These are phyloP conservation scores for Podospora sp. DNA, from an alignment of 495 filamentous ascomycete genomes.

Conservation along the genomic window DNA sequence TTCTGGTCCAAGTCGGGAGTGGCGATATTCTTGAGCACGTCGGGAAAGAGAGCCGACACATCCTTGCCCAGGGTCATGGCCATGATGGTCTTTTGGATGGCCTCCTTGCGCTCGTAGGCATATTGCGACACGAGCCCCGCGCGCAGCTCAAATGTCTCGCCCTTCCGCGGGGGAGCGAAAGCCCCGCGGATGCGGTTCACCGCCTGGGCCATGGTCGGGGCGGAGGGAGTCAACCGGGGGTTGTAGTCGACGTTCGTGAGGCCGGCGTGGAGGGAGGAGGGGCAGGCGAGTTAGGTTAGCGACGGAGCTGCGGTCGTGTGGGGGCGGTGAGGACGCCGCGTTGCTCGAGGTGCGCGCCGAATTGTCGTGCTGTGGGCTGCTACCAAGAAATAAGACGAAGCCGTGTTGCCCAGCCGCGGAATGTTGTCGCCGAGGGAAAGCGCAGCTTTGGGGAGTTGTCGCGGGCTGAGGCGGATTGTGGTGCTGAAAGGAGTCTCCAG, in stretches of 20 bases:
- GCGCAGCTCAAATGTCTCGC: slow-evolving; percentile 97
- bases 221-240: not conserved
- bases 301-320: slow-evolving; percentile 1
- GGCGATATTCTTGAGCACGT: slow-evolving; percentile 98
- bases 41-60: slow-evolving; percentile 94
- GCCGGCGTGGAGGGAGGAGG: slow-evolving; percentile 9
- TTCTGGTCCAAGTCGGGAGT: slow-evolving; percentile 96
- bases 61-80: slow-evolving; percentile 99
- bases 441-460: not conserved
- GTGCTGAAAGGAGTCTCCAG: slow-evolving; percentile 4
- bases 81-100: slow-evolving; percentile 99
- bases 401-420: not conserved
- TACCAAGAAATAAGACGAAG: no score
- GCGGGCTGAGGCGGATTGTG: not conserved
- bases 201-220: slow-evolving; percentile 65
- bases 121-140: slow-evolving; percentile 98
- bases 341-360: not conserved
- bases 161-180: slow-evolving; percentile 88
- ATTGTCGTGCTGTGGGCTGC: not conserved
- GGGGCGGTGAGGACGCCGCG: slow-evolving; percentile 24
- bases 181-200: slow-evolving; percentile 95
- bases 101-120: slow-evolving; percentile 98
- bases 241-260: not conserved
- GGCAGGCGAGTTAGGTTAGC: slow-evolving; percentile 10
- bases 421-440: not conserved